Conservation (phyloP, 345 rosid genomes). For the Eucalyptus tenuipes region DNA sequence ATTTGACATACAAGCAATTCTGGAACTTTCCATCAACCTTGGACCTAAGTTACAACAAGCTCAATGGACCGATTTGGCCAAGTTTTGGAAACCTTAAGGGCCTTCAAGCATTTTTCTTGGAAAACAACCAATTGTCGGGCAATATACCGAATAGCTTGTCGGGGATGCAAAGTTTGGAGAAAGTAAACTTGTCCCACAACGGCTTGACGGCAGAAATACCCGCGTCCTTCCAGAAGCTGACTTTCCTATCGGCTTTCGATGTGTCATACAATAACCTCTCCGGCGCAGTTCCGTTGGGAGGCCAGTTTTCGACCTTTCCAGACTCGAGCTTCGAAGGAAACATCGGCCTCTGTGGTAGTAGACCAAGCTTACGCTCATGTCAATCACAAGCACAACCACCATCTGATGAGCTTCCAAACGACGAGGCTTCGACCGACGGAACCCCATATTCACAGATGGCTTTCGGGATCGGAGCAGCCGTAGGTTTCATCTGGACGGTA, state of each 20-base stretch:
- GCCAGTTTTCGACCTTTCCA: conserved; percentile 15
- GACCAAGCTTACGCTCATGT: neutral
- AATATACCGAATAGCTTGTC: neutral
- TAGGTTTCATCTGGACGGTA: neutral
- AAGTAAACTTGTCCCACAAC: conserved; percentile 2
- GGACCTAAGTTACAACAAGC: conserved; percentile 4
- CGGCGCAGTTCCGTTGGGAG: conserved; percentile 6
- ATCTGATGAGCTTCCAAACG: neutral
- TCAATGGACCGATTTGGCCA: conserved; percentile 3
- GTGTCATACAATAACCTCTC: conserved; percentile 15
- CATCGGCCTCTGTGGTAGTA: neutral
- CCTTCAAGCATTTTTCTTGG: conserved; percentile 1
- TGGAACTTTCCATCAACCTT: neutral
- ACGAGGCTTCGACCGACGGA: neutral
- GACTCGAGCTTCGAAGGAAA: conserved; percentile 16
- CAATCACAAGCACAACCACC: neutral
- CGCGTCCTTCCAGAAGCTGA: neutral
- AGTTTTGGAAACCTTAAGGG: conserved; percentile 6
- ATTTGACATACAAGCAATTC: neutral
- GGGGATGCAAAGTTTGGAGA: conserved; percentile 2
- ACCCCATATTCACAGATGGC: neutral
- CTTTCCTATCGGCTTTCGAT: conserved; percentile 2
- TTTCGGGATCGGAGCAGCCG: conserved; percentile 4
- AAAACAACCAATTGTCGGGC: conserved; percentile 1
- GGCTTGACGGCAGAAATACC: conserved; percentile 7